Base-by-base conservation (phyloP, 2,329 filamentous ascomycete genomes). In the Botrytis porri region DNA sequence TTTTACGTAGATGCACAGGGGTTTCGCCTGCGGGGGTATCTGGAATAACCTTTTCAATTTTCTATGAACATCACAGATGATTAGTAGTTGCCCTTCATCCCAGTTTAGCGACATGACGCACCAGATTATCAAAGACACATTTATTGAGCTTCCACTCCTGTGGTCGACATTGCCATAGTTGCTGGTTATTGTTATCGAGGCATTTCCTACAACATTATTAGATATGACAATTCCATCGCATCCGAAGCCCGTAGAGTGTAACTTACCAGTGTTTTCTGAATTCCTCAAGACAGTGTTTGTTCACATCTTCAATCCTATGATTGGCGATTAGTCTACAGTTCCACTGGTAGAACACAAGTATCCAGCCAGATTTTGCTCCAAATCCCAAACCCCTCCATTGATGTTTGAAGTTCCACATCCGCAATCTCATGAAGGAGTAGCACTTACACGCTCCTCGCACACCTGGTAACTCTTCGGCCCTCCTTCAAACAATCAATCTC, bases 401-500 rank as follows among this genome's bases (percentile, higher is more conserved):
- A 71, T 6, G 29, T 45, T 22, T 22, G 29, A 32, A 18, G 32
- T 35, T 35, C 7, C 20, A 32, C n/a, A 35, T 41, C 29, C 32
- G 39, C 29, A n/a, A 25, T 16, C 22, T 29, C 32, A n/a, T 18
- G n/a, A 35, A 29, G 12, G 59, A 39, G 54, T 69, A 67, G 39
- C 39, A 92, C 93, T 80, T 92, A 97, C 93, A 99, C 96, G 84
- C 94, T 97, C 79, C 93, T 91, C 74, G 96, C 96, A 86, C 96
- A 99, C 85, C 96, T 90, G 79, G 96, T 99, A 75, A 99, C 96
- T 84, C 96, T 93, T 83, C 96, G 89, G 73, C 96, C 96, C 86
- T 99, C 96, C 87, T 93, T 95, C 88, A 99, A 85, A 85, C 96
- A 99, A 78, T 97, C 93, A 76, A 97, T 84, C 87, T 99, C 96